Conservation (phyloP, 2,329 filamentous ascomycete genomes). For the Ceratocystis harringtonii region DNA sequence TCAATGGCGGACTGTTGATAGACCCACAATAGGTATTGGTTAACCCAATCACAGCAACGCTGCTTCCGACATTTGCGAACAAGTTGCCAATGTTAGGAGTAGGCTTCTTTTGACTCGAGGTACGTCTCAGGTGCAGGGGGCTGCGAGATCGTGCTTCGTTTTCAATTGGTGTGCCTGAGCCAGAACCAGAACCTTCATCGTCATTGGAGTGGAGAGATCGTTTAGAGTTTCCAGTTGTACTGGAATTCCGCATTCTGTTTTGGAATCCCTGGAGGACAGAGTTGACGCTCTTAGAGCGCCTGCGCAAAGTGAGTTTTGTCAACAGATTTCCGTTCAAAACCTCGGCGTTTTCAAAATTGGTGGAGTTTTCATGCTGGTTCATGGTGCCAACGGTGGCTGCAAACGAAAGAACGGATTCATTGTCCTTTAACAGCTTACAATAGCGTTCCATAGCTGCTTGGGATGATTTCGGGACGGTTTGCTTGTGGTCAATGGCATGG, state of each 20-base stretch:
- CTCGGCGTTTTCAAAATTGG: conserved; percentile 37
- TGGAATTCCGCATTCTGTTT: conserved; percentile 35
- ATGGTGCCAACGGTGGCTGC: conserved; percentile 54
- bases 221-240: conserved; percentile 22
- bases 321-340: conserved; percentile 46
- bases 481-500: conserved; percentile 29
- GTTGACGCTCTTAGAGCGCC: conserved; percentile 26
- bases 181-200: conserved; percentile 5
- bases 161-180: conserved; percentile 10
- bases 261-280: conserved; percentile 31
- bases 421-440: conserved; percentile 37
- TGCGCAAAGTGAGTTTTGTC: conserved; percentile 42
- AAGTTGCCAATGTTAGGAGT: conserved; percentile 45
- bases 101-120: conserved; percentile 37
- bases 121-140: conserved; percentile 35
- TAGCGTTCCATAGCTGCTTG: conserved; percentile 31
- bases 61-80: conserved; percentile 39
- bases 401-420: conserved; percentile 43
- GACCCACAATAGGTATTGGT: conserved; percentile 39
- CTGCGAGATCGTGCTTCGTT: conserved; percentile 21
- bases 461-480: conserved; percentile 27
- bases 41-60: conserved; percentile 40
- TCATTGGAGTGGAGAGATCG: background rate
- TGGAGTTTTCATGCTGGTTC: conserved; percentile 43
- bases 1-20: conserved; percentile 36